Conservation (phyloP, 208 protist genomes). For the Acanthamoeba royreba region DNA sequence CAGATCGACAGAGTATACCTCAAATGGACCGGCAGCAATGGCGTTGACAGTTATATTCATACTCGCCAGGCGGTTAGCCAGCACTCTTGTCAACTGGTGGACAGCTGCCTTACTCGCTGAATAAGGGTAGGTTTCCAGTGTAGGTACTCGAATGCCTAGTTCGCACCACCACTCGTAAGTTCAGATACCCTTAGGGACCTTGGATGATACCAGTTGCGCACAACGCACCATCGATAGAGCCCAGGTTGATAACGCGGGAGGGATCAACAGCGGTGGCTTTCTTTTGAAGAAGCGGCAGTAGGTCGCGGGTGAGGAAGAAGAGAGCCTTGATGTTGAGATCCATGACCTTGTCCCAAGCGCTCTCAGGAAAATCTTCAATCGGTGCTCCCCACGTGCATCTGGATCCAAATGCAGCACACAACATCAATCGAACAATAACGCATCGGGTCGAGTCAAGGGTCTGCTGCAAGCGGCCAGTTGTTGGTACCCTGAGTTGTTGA, state of each 20-base stretch:
- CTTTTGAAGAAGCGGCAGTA: slow-evolving; percentile 29
- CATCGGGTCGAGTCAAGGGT: no score
- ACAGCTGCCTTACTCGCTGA: slow-evolving; percentile 55
- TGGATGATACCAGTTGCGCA: neutral
- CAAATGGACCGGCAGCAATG: slow-evolving; percentile 51
- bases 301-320: slow-evolving; percentile 48
- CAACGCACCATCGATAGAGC: slow-evolving; percentile 50
- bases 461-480: no score
- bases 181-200: neutral
- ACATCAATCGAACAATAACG: neutral
- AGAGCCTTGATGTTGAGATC: slow-evolving; percentile 47
- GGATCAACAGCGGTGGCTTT: slow-evolving; percentile 1
- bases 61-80: slow-evolving; percentile 44
- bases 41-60: slow-evolving; percentile 61
- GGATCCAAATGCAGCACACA: neutral
- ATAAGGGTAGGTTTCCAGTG: slow-evolving; percentile 56
- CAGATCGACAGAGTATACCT: slow-evolving; percentile 9
- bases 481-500: neutral
- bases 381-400: slow-evolving; percentile 55
- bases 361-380: slow-evolving; percentile 51
- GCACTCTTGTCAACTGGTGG: slow-evolving; percentile 33
- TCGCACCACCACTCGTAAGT: neutral
- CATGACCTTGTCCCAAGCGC: slow-evolving; percentile 64
- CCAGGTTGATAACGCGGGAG: slow-evolving; percentile 56
- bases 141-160: neutral